Conservation (phyloP, 2,329 filamentous ascomycete species). For the Colletotrichum higginsianum region DNA sequence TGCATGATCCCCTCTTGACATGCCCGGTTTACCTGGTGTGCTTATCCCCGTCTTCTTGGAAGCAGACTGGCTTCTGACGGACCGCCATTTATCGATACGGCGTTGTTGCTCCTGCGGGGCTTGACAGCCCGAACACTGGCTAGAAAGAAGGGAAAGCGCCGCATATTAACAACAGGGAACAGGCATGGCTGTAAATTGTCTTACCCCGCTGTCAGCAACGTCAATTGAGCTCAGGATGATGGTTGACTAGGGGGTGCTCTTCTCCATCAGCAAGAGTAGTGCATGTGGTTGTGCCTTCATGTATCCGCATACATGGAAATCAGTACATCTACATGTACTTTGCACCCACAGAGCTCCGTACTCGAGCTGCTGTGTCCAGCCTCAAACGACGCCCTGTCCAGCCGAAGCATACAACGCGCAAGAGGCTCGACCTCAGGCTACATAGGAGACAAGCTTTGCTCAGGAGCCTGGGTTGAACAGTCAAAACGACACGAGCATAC, state of each 20-base stretch:
- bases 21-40: background rate
- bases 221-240: conserved; percentile 10
- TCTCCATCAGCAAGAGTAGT: background rate
- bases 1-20: background rate
- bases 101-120: conserved; percentile 12
- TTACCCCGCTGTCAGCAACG: conserved; percentile 26
- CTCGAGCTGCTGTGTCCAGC: background rate
- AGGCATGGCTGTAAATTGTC: conserved; percentile 2
- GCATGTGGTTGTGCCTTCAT: background rate
- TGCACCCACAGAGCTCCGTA: background rate
- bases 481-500: background rate
- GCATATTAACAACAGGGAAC: conserved; percentile 22
- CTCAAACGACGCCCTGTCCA: background rate
- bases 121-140: background rate
- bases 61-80: conserved; percentile 3
- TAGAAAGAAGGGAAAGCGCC: conserved; percentile 11
- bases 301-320: background rate
- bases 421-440: background rate
- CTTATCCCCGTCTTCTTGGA: background rate
- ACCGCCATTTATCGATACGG: conserved; percentile 9
- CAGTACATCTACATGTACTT: background rate
- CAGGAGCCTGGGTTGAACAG: background rate
- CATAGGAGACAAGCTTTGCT: background rate
- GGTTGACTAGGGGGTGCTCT: too few species aligned
- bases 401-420: background rate